Base-by-base conservation (phyloP, 768 basidiomycete genomes). In the Lentinula sp. region DNA sequence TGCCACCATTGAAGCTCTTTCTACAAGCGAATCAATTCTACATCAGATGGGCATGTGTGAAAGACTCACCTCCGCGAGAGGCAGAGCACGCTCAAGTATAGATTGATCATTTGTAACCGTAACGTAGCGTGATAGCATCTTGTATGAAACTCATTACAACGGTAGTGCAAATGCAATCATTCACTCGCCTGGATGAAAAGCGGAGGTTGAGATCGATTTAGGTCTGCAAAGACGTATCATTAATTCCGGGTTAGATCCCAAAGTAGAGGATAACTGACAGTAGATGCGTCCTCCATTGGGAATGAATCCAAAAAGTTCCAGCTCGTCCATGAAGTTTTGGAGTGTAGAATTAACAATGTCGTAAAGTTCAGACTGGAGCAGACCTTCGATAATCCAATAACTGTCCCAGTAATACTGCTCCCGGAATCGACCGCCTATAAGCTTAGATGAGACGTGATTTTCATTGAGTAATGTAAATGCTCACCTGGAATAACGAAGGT, bases 281-380 rank as follows among this genome's bases (percentile, higher is more conserved):
- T 97, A 97, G 55, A 91, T 93, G 10, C 94, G 81, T 3, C 93
- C 95, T 6, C 95, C 95, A 67, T 97, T 98, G 1, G 95, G 95
- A 63, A 98, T 88, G 76, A 97, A 98, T 0, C 95, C 95, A 66
- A 91, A 85, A 23, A 70, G 69, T 43, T 89, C 85, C 50, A 98
- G 76, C 69, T 96, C 88, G 67, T 98, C 95, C 93, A 97, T 95
- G 69, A 98, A 97, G 75, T 97, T 96, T 64, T 91, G 85, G 37
- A 97, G 76, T 0, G 93, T 91, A 10, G 78, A 84, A 64, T 91
- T 90, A 61, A 82, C 90, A 57, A 91, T 79, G 58, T 78, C 77
- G 66, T 83, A 87, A 12, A 97, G 79, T 64, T 89, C 82, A 1
- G 91, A 93, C 68, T 88, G 77, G 35, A 98, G 74, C n/a, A 97